A percentile compares a stretch with the other conserved stretches of the same genome.
Evolutionary conservation across 2,329 filamentous ascomycete genomes (phyloP).

Genomic region (Aspergillus quadricinctus): DNA sequence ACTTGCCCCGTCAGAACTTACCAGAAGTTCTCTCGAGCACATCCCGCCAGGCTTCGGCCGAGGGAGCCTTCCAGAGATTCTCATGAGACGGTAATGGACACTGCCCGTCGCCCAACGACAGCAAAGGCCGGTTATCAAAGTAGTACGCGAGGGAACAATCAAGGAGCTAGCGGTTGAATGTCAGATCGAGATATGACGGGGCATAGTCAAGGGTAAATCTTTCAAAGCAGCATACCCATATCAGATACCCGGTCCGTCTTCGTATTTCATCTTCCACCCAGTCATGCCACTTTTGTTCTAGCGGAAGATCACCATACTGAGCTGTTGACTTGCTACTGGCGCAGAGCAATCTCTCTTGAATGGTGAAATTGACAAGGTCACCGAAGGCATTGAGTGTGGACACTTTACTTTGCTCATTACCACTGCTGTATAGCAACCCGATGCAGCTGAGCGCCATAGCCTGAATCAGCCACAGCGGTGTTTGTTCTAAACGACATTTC

Average conservation of each 20-base stretch:
- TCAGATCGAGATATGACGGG: conserved; percentile 3
- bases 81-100: conserved; percentile 39
- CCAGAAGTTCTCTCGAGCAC: conserved; percentile 19
- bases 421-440: conserved; percentile 26
- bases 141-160: conserved; percentile 41
- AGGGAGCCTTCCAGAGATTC: conserved; percentile 37
- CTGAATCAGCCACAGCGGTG: conserved; percentile 28
- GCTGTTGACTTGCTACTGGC: conserved; percentile 8
- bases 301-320: conserved; percentile 3
- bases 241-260: conserved; percentile 39
- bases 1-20: conserved; percentile 8
- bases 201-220: not conserved
- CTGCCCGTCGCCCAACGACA: conserved; percentile 40
- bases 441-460: conserved; percentile 30
- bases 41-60: conserved; percentile 30
- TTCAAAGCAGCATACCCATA: conserved; percentile 36
- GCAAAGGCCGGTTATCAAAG: conserved; percentile 31
- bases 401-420: conserved; percentile 19
- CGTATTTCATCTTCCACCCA: conserved; percentile 38
- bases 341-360: conserved; percentile 19
- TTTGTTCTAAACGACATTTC: conserved; percentile 9
- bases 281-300: conserved; percentile 25
- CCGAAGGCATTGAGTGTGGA: conserved; percentile 23
- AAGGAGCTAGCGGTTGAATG: conserved; percentile 29
- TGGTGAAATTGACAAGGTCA: conserved; percentile 24